Evolutionary conservation across 2,329 filamentous ascomycete species (phyloP).

Genomic region (Helotiales sp.): DNA sequence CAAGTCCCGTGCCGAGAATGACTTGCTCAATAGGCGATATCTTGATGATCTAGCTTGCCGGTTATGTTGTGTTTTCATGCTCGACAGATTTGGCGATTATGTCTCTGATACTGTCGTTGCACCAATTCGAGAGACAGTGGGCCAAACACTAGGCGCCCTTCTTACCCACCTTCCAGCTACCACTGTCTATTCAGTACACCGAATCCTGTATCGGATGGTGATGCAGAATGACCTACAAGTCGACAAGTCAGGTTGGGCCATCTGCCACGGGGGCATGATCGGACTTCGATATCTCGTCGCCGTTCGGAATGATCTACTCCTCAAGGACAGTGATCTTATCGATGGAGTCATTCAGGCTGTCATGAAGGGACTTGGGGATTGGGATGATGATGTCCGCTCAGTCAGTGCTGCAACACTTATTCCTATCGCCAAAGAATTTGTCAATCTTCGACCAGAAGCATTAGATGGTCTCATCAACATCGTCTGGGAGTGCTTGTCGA

Average conservation of each 20-base stretch:
- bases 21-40: slow-evolving; percentile 78
- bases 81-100: slow-evolving; percentile 96
- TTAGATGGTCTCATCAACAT: slow-evolving; percentile 86
- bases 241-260: slow-evolving; percentile 80
- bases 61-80: slow-evolving; percentile 92
- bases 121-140: slow-evolving; percentile 91
- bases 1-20: slow-evolving; percentile 72
- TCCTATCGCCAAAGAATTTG: slow-evolving; percentile 93
- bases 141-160: slow-evolving; percentile 87
- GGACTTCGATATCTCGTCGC: slow-evolving; percentile 93
- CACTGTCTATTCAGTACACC: slow-evolving; percentile 83
- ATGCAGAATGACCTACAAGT: slow-evolving; percentile 83
- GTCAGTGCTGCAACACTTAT: slow-evolving; percentile 97
- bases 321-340: slow-evolving; percentile 81
- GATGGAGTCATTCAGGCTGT: slow-evolving; percentile 91
- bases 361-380: slow-evolving; percentile 90
- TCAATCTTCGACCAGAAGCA: slow-evolving; percentile 75
- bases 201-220: slow-evolving; percentile 82
- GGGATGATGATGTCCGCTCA: slow-evolving; percentile 92
- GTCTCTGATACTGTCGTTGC: slow-evolving; percentile 96
- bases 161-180: slow-evolving; percentile 77
- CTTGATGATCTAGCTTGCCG: slow-evolving; percentile 94
- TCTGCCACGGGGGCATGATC: slow-evolving; percentile 98
- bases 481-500: slow-evolving; percentile 95
- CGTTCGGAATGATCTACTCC: slow-evolving; percentile 86